These are phyloP conservation scores for Boechera divaricarpa DNA, from an alignment of 345 rosid genomes.

Conservation along the genomic window DNA sequence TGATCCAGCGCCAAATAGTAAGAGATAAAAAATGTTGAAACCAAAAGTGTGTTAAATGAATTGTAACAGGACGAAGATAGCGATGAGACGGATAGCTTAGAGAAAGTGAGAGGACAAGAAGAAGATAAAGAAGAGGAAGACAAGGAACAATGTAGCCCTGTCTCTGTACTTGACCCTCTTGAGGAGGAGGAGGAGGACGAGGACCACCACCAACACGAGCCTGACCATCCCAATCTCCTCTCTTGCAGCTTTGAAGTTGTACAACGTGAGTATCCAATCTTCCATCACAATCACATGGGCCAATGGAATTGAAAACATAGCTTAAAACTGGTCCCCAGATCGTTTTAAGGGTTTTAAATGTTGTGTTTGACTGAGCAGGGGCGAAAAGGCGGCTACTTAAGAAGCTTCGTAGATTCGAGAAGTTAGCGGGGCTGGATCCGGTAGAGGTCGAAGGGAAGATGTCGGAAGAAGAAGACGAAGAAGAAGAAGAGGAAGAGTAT, in stretches of 20 bases:
- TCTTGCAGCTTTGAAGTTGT: slow-evolving; percentile 63
- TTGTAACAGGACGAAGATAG: slow-evolving; percentile 57
- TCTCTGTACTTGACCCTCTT: slow-evolving; percentile 85
- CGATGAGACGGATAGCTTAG: slow-evolving; percentile 51
- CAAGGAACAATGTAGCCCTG: slow-evolving; percentile 91
- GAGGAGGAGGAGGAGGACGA: slow-evolving; percentile 55
- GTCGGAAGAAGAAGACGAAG: slow-evolving; percentile 50
- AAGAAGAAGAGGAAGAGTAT: slow-evolving; percentile 31
- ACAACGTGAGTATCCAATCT: slow-evolving; percentile 63
- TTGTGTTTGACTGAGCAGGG: slow-evolving; percentile 54
- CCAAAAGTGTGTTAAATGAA: slow-evolving; percentile 42
- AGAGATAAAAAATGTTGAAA: slow-evolving; percentile 38
- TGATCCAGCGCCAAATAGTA: slow-evolving; percentile 23
- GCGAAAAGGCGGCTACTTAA: slow-evolving; percentile 69
- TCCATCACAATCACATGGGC: slow-evolving; percentile 20
- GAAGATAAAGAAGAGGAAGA: slow-evolving; percentile 69
- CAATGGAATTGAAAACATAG: neutral
- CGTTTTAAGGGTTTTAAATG: neutral
- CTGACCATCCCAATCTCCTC: slow-evolving; percentile 46
- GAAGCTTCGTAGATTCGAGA: slow-evolving; percentile 83
- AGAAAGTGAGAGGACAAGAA: slow-evolving; percentile 49
- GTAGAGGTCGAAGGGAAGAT: slow-evolving; percentile 74
- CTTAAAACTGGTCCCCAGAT: slow-evolving; percentile 8
- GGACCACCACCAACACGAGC: slow-evolving; percentile 55
- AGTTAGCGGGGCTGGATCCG: slow-evolving; percentile 84